Conservation (phyloP, 192 early-diverging fungal species). For the Gaertneriomyces semiglobifer region DNA sequence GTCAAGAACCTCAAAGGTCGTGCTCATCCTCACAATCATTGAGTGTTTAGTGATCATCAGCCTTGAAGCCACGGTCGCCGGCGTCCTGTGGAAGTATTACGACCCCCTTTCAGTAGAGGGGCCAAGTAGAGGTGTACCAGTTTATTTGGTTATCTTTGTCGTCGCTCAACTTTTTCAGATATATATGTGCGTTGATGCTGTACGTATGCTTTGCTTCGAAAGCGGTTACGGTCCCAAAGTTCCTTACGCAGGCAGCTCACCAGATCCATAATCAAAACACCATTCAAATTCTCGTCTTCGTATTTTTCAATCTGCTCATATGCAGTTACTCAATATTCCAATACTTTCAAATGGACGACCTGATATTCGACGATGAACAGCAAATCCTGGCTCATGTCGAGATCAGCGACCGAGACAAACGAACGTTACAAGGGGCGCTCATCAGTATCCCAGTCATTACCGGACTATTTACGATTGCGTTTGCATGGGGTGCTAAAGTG, state of each 20-base stretch:
- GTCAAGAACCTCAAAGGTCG: constrained; percentile 10
- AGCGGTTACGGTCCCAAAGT: constrained; percentile 8
- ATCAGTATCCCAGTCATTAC: constrained; percentile 58
- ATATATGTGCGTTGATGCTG: constrained; percentile 80
- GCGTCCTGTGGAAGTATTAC: constrained; percentile 41
- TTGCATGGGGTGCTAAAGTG: constrained; percentile 33
- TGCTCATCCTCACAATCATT: constrained; percentile 40
- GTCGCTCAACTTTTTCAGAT: constrained; percentile 82
- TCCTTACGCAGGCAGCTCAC: constrained; percentile 4
- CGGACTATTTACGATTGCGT: constrained; percentile 48
- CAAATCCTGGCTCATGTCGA: constrained; percentile 9
- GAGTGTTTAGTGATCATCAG: constrained; percentile 55
- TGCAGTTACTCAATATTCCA: constrained; percentile 70
- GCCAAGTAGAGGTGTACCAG: constrained; percentile 53
- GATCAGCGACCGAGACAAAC: constrained; percentile 15
- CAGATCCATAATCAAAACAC: constrained; percentile 88
- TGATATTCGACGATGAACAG: constrained; percentile 4
- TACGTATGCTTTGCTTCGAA: constrained; percentile 38
- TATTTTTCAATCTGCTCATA: constrained; percentile 67
- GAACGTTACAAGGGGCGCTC: constrained; percentile 21
- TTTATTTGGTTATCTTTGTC: constrained; percentile 86
- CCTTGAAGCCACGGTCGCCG: constrained; percentile 52
- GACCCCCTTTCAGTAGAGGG: constrained; percentile 12
- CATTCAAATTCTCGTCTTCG: constrained; percentile 77
- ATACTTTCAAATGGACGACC: constrained; percentile 48